phyloP scores from a whole-genome alignment of 2,329 filamentous ascomycete genomes.

The Cytospora piceicola region DNA sequence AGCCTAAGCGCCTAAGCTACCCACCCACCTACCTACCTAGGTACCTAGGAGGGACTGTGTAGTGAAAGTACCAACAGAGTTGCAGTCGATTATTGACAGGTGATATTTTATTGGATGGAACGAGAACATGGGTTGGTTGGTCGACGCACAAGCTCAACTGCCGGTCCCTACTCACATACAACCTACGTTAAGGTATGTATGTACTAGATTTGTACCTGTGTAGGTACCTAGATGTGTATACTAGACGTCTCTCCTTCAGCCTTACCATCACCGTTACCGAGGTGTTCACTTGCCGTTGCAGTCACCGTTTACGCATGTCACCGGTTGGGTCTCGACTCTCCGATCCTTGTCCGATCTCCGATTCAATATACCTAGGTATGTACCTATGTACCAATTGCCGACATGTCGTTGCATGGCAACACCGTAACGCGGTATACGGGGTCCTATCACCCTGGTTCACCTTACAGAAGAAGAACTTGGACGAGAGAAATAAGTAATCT shows the following conservation, averaged over 20 bases:
- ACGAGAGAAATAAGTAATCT: neutral
- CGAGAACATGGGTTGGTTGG: neutral
- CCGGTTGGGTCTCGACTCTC: neutral
- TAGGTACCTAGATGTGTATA: neutral
- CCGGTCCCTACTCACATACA: neutral
- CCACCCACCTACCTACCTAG: too few species aligned
- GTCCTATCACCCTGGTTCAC: neutral
- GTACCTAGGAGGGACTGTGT: too few species aligned
- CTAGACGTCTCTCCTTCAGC: too few species aligned
- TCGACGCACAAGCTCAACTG: neutral
- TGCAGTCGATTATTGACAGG: neutral
- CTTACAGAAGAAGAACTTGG: neutral
- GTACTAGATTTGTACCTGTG: too few species aligned
- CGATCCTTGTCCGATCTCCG: neutral
- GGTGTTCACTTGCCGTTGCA: neutral
- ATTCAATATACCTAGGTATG: too few species aligned
- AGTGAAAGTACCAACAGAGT: neutral
- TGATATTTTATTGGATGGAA: neutral
- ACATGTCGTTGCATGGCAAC: neutral
- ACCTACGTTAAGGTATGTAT: too few species aligned
- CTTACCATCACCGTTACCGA: neutral
- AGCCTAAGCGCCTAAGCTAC: neutral
- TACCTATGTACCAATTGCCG: neutral
- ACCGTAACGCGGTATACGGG: neutral
- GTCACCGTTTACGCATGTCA: neutral